Conservation (phyloP, 2,329 filamentous ascomycete species). For the Pyricularia pennisetigena region DNA sequence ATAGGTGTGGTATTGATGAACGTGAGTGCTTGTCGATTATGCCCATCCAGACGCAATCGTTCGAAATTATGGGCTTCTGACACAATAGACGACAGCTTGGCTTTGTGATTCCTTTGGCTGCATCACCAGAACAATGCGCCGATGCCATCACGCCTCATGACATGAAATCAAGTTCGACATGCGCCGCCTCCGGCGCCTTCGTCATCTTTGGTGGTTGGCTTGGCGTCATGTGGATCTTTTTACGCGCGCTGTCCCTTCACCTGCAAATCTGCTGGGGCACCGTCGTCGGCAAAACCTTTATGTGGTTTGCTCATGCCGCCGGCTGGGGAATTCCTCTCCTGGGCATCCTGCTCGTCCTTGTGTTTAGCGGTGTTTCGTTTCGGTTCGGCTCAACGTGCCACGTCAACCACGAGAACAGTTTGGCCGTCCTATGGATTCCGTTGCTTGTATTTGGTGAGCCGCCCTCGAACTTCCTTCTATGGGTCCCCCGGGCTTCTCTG, state of each 20-base stretch:
- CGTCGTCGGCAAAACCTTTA: slow-evolving; percentile 78
- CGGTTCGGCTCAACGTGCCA: slow-evolving; percentile 88
- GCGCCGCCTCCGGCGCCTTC: slow-evolving; percentile 80
- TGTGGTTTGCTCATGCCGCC: slow-evolving; percentile 68
- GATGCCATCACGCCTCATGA: slow-evolving; percentile 88
- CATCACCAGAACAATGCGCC: slow-evolving; percentile 71
- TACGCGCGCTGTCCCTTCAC: slow-evolving; percentile 84
- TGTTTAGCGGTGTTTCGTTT: slow-evolving; percentile 86
- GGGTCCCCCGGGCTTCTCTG: background rate
- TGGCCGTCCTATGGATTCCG: slow-evolving; percentile 85
- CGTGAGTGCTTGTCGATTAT: slow-evolving; percentile 38
- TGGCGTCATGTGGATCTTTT: slow-evolving; percentile 81
- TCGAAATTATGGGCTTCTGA: background rate
- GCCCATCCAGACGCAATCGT: background rate
- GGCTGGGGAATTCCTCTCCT: slow-evolving; percentile 80
- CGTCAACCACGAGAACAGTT: slow-evolving; percentile 80
- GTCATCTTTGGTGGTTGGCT: slow-evolving; percentile 79
- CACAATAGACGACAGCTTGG: slow-evolving; percentile 37
- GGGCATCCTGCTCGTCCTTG: slow-evolving; percentile 65
- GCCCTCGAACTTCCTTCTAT: background rate
- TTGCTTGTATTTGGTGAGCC: slow-evolving; percentile 53
- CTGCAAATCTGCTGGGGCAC: slow-evolving; percentile 98
- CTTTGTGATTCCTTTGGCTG: slow-evolving; percentile 79
- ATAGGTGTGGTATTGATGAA: slow-evolving; percentile 69
- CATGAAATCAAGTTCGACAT: slow-evolving; percentile 73